Percentiles rank a stretch among this genome's conserved stretches.
Evolutionary conservation across 441 rosid genomes (phyloP).

Genomic region (Gossypium schwendimanii): DNA sequence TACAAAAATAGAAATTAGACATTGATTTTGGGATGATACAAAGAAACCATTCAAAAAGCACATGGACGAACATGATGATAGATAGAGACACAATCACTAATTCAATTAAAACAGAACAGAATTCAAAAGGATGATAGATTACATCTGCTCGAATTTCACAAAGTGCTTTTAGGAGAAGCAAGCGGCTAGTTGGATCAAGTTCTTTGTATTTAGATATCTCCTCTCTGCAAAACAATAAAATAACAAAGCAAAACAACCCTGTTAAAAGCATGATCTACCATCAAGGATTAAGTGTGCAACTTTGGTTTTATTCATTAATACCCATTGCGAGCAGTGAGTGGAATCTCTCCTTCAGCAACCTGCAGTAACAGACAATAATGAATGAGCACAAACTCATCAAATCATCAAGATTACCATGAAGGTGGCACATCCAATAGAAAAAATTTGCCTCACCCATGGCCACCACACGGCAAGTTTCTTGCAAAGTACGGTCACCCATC

Average conservation of each 20-base stretch:
- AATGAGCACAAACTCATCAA: not conserved
- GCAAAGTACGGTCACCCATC: conserved; percentile 71
- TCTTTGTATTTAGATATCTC: conserved; percentile 55
- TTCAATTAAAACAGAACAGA: conserved; percentile 6
- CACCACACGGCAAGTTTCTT: conserved; percentile 71
- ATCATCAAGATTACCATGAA: not conserved
- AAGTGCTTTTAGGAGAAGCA: conserved; percentile 61
- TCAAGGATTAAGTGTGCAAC: not conserved
- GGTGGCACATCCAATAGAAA: conserved; percentile 1
- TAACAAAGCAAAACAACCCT: conserved; percentile 11
- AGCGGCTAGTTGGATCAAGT: conserved; percentile 49
- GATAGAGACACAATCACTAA: not conserved
- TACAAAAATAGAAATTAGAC: not conserved
- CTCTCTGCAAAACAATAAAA: conserved; percentile 35
- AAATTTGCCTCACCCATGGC: conserved; percentile 55
- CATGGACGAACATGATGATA: conserved; percentile 1
- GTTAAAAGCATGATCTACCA: not conserved
- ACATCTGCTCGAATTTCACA: conserved; percentile 79
- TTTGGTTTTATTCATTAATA: conserved; percentile 19
- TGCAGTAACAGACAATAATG: conserved; percentile 19
- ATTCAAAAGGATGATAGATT: conserved; percentile 17
- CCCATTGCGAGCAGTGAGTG: conserved; percentile 55
- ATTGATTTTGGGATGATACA: not conserved
- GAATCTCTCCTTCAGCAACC: conserved; percentile 80
- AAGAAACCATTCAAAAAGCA: not conserved